Evolutionary conservation across 2,329 filamentous ascomycete species (phyloP).

Genomic region (Claviceps sorghi): DNA sequence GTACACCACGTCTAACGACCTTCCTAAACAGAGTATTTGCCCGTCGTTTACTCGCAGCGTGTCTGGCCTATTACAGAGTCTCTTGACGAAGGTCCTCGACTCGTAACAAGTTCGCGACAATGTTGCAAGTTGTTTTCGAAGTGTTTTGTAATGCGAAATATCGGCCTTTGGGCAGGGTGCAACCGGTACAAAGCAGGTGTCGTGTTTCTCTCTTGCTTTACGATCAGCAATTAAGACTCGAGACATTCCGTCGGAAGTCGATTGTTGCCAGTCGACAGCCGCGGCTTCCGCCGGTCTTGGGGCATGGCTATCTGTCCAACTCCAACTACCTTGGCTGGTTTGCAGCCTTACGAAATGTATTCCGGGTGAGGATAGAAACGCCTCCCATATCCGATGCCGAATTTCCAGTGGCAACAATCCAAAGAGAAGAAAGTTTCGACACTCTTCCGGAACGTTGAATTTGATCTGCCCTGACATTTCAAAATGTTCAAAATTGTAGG

Average conservation of each 20-base stretch:
- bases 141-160: constrained; percentile 17
- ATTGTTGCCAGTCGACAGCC: constrained; percentile 4
- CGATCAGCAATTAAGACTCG: constrained; percentile 13
- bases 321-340: constrained; percentile 9
- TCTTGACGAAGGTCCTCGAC: constrained; percentile 10
- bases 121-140: constrained; percentile 15
- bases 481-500: too few relatives aligned
- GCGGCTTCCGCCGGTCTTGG: neutral
- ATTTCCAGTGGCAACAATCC: constrained; percentile 20
- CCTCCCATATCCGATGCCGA: constrained; percentile 21
- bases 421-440: constrained; percentile 18
- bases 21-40: constrained; percentile 16
- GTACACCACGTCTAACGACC: constrained; percentile 18
- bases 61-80: constrained; percentile 9
- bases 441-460: constrained; percentile 18
- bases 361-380: constrained; percentile 17
- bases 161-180: constrained; percentile 12
- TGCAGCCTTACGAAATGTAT: constrained; percentile 21
- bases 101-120: constrained; percentile 16
- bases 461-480: constrained; percentile 4
- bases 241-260: constrained; percentile 10
- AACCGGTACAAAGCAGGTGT: constrained; percentile 12
- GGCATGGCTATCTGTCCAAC: constrained; percentile 9
- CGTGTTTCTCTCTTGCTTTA: constrained; percentile 8
- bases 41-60: constrained; percentile 14